Percentiles rank a stretch among this genome's conserved stretches.
phyloP scores from a whole-genome alignment of 805 yeast species.

The Metschnikowia amazonensis region DNA sequence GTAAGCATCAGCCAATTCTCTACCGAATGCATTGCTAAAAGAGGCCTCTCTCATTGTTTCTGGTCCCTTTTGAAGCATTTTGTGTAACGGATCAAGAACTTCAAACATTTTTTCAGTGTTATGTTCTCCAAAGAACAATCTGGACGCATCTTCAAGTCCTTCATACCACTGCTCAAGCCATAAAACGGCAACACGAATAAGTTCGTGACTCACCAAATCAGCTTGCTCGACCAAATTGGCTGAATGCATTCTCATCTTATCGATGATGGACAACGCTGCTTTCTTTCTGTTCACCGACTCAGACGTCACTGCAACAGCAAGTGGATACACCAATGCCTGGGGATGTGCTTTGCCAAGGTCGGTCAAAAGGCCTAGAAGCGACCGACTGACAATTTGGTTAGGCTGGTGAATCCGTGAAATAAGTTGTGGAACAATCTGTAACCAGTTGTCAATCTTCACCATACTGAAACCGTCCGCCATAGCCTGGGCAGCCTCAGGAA shows the following conservation, averaged over 20 bases:
- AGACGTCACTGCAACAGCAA: slow-evolving; percentile 93
- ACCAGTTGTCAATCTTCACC: slow-evolving; percentile 90
- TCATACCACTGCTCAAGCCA: slow-evolving; percentile 99
- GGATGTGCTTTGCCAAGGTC: slow-evolving; percentile 95
- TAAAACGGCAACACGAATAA: slow-evolving; percentile 88
- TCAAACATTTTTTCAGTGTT: slow-evolving; percentile 93
- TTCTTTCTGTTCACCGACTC: slow-evolving; percentile 85
- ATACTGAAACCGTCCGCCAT: slow-evolving; percentile 85
- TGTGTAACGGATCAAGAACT: slow-evolving; percentile 84
- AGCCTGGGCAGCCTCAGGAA: slow-evolving; percentile 85
- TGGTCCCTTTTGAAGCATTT: slow-evolving; percentile 79
- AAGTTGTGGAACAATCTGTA: slow-evolving; percentile 91
- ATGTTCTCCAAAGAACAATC: slow-evolving; percentile 89
- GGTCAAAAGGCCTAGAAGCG: slow-evolving; percentile 74
- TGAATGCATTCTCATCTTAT: slow-evolving; percentile 87
- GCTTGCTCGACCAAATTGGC: slow-evolving; percentile 85
- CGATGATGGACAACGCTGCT: slow-evolving; percentile 89
- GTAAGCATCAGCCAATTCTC: slow-evolving; percentile 87
- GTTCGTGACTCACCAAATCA: slow-evolving; percentile 87
- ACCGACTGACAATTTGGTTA: slow-evolving; percentile 73
- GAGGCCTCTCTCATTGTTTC: slow-evolving; percentile 91
- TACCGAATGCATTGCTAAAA: slow-evolving; percentile 88
- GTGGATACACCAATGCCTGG: slow-evolving; percentile 91
- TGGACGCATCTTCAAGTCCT: slow-evolving; percentile 93
- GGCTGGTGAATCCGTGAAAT: slow-evolving; percentile 97